Conservation (phyloP, 768 basidiomycete genomes). For the Pulveroboletus ravenelii region DNA sequence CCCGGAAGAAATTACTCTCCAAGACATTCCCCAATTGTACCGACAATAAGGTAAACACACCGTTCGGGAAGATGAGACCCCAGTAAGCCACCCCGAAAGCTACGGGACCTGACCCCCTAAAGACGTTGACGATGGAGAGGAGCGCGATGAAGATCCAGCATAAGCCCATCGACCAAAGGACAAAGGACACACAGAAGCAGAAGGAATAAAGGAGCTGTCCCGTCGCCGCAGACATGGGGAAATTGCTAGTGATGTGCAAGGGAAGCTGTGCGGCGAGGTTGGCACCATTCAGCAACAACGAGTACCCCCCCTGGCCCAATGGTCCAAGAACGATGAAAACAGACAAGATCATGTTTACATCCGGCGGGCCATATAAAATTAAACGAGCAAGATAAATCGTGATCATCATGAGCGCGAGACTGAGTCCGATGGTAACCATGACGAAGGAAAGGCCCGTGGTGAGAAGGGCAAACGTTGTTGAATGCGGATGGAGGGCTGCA, state of each 20-base stretch:
- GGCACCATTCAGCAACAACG: conserved; percentile 38
- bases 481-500: conserved; percentile 33
- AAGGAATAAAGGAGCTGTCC: conserved; percentile 41
- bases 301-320: conserved; percentile 49
- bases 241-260: conserved; percentile 24
- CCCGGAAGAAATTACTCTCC: conserved; percentile 47
- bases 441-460: conserved; percentile 42
- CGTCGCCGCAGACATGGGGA: conserved; percentile 31
- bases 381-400: conserved; percentile 43
- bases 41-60: conserved; percentile 45
- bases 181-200: conserved; percentile 43
- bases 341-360: conserved; percentile 37
- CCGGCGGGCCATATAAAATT: conserved; percentile 38
- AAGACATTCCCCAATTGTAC: conserved; percentile 46
- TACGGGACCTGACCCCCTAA: conserved; percentile 29
- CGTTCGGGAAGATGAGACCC: conserved; percentile 56
- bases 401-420: conserved; percentile 47
- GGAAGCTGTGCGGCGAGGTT: conserved; percentile 34
- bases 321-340: conserved; percentile 50
- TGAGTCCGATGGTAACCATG: conserved; percentile 43
- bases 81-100: conserved; percentile 47
- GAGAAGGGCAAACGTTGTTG: conserved; percentile 36
- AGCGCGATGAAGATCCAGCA: conserved; percentile 46
- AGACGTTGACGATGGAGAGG: conserved; percentile 35
- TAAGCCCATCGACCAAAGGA: conserved; percentile 53